Base-by-base conservation (phyloP, 306 rosid species). In the Vachellia collinsii region DNA sequence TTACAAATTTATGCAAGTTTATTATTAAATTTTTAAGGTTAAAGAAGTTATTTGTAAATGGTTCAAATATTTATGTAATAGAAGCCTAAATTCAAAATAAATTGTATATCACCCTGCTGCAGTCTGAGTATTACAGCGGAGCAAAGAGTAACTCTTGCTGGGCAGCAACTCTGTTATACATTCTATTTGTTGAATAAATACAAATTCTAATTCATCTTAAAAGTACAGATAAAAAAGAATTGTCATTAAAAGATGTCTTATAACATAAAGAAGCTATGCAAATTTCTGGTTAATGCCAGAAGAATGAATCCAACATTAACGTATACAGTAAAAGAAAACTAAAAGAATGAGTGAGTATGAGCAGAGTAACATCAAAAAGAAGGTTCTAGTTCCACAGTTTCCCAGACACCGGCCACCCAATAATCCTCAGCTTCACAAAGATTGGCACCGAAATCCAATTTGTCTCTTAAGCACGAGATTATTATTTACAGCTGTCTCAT, bases 131-230 rank as follows among this genome's bases (percentile, higher is more conserved):
- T 51, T 13, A 20, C 29, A 19, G 47, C 48, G 1, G 1, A 29
- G 34, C 34, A 29, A 29, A 29, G 34, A 76, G 63, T n/a, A 17
- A 59, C 11, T 38, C 34, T 44, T 36, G 43, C 51, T 25, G 48
- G 79, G 79, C 62, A 53, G 34, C 71, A 76, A 54, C 22, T 72
- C 6, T 77, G 77, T 65, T 65, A 22, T 11, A 3, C 14, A 77
- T 38, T 54, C 47, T 65, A 3, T 51, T 46, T 51, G 2, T 14
- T 3, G 5, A 72, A 72, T 41, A 73, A 80, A 68, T 68, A 68
- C 73, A 68, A 41, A 9, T 41, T 42, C 47, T 7, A 43, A 72
- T 81, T 73, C 1, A 42, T 48, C 39, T 13, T 59, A 29, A 72
- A 59, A 46, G 25, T 77, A 72, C 70, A 72, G 66, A 51, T 50